Conservation (phyloP, 768 basidiomycete genomes). For the Agrocybe praecox region DNA sequence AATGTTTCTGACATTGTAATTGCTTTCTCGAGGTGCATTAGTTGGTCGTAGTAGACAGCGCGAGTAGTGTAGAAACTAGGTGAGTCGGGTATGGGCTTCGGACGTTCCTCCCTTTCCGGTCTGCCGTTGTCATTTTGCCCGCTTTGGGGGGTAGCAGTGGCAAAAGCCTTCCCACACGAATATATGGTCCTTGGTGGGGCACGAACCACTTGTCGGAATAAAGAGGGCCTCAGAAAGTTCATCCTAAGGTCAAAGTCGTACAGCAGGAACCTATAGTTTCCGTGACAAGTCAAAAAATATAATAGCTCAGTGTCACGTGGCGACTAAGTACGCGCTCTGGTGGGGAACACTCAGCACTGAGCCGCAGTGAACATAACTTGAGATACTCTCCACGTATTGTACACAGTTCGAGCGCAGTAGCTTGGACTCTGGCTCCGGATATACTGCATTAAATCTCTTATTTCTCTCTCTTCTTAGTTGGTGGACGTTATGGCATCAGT, state of each 20-base stretch:
- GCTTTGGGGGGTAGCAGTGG: conserved; percentile 8
- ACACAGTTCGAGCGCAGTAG: background rate
- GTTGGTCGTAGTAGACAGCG: conserved; percentile 71
- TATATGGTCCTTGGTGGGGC: conserved; percentile 3
- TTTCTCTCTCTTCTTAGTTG: background rate
- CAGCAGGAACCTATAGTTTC: background rate
- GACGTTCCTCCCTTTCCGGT: conserved; percentile 3
- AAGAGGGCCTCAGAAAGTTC: conserved; percentile 19
- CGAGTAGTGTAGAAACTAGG: conserved; percentile 87
- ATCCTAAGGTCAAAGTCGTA: conserved; percentile 7
- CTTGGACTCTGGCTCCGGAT: background rate
- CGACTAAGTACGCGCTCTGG: conserved; percentile 15
- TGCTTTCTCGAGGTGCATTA: conserved; percentile 67
- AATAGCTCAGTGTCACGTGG: conserved; percentile 21
- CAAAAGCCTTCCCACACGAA: conserved; percentile 12
- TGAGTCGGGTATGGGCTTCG: conserved; percentile 52
- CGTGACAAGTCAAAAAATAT: conserved; percentile 15
- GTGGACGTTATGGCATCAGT: conserved; percentile 23
- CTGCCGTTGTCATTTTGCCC: conserved; percentile 10
- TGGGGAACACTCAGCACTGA: background rate
- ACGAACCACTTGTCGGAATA: conserved; percentile 16
- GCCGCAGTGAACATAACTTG: background rate
- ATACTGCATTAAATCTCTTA: background rate
- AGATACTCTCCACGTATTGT: background rate
- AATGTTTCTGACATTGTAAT: conserved; percentile 56